Evolutionary conservation across 2,329 filamentous ascomycete genomes (phyloP).

Genomic region (Emydomyces testavorans): DNA sequence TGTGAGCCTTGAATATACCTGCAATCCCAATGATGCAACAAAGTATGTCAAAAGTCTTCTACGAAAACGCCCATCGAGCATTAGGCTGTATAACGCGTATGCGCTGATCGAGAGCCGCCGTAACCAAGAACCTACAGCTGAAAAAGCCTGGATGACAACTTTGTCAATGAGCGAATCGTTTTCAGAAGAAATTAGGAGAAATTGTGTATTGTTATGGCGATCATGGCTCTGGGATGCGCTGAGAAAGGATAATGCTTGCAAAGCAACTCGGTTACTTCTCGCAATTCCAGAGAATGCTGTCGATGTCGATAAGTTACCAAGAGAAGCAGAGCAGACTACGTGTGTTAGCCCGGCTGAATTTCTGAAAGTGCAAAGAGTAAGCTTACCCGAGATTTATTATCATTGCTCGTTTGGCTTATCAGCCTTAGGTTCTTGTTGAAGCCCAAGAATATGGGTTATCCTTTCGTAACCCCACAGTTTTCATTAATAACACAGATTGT

Average conservation of each 20-base stretch:
- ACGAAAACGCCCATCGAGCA: constrained; percentile 53
- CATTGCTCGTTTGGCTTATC: constrained; percentile 39
- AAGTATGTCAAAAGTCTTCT: constrained; percentile 63
- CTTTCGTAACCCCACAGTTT: constrained; percentile 37
- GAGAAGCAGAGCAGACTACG: constrained; percentile 12
- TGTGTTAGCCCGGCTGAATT: constrained; percentile 26
- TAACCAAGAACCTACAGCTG: constrained; percentile 47
- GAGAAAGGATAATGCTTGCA: constrained; percentile 27
- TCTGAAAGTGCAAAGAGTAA: constrained; percentile 32
- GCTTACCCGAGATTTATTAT: constrained; percentile 13
- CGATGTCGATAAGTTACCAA: constrained; percentile 23
- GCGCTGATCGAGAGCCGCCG: constrained; percentile 56
- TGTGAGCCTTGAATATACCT: constrained; percentile 53
- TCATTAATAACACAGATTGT: constrained; percentile 49
- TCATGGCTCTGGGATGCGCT: constrained; percentile 61
- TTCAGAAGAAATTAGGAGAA: constrained; percentile 24
- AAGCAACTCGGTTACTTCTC: constrained; percentile 31
- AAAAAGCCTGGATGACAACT: constrained; percentile 56
- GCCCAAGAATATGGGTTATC: constrained; percentile 48
- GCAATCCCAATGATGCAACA: constrained; percentile 46
- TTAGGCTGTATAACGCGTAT: constrained; percentile 67
- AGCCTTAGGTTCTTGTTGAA: constrained; percentile 42
- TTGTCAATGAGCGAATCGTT: constrained; percentile 45
- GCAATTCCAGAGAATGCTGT: constrained; percentile 30
- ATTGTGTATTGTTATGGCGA: constrained; percentile 43